Conservation (phyloP, 192 early-diverging fungal genomes). For the Coemansia sp. region DNA sequence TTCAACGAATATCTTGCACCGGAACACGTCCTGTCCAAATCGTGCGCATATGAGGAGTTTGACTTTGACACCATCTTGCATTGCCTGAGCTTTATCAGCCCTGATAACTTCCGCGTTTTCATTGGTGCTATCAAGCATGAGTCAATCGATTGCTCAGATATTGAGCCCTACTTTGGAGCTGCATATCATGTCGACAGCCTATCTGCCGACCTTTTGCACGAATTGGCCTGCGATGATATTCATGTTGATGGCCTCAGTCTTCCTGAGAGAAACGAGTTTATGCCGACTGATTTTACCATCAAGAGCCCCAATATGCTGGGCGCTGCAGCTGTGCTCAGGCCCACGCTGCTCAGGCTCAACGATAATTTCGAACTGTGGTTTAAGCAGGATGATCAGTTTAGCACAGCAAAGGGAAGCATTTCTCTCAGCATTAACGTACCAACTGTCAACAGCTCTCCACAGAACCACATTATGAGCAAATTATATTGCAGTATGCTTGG, state of each 20-base stretch:
- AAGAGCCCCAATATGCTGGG: background rate
- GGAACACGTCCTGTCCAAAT: constrained; percentile 67
- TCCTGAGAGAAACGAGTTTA: constrained; percentile 11
- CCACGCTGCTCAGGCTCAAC: constrained; percentile 14
- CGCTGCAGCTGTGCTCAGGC: constrained; percentile 3
- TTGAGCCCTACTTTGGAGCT: constrained; percentile 77
- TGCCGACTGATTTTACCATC: constrained; percentile 36
- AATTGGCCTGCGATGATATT: constrained; percentile 57
- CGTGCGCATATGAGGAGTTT: constrained; percentile 62
- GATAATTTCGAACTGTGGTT: constrained; percentile 75
- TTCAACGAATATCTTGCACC: constrained; percentile 67
- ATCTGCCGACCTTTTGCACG: constrained; percentile 18
- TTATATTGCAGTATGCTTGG: constrained; percentile 85
- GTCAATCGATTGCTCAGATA: constrained; percentile 29
- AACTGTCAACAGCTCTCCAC: constrained; percentile 83
- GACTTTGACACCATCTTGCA: constrained; percentile 63
- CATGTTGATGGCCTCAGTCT: background rate
- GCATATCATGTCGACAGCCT: constrained; percentile 64
- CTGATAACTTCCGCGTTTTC: constrained; percentile 60
- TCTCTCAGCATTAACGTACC: constrained; percentile 69
- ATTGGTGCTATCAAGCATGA: constrained; percentile 36
- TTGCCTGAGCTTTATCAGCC: constrained; percentile 59
- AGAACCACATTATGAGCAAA: constrained; percentile 76
- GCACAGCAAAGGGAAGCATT: constrained; percentile 73
- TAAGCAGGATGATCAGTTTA: constrained; percentile 89